Conservation (phyloP, 305 asterid species). For the Petunia hybrid region DNA sequence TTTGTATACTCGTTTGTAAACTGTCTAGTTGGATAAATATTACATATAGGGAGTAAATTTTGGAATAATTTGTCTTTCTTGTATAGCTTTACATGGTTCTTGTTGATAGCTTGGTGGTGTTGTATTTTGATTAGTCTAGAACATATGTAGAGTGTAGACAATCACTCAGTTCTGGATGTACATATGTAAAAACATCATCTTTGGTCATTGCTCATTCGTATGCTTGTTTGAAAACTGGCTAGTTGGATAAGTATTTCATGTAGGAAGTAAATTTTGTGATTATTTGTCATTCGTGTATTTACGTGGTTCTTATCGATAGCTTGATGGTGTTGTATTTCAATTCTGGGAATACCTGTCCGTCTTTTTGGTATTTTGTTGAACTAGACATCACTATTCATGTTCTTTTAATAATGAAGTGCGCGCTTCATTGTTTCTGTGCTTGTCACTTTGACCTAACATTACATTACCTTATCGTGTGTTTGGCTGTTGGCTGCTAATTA, state of each 20-base stretch:
- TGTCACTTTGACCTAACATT: not conserved
- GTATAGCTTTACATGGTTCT: no score
- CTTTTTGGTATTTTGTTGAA: not conserved
- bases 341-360: not conserved
- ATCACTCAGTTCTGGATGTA: no score
- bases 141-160: no score
- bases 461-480: not conserved
- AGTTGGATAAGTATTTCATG: not conserved
- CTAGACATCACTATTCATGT: not conserved
- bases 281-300: not conserved
- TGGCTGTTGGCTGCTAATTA: conserved; percentile 15
- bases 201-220: no score
- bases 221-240: not conserved
- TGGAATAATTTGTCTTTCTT: no score
- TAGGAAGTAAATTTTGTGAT: conserved; percentile 19
- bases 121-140: no score
- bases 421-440: not conserved
- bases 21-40: no score
- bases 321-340: not conserved
- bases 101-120: no score
- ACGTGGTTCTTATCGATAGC: not conserved
- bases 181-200: no score
- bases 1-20: no score
- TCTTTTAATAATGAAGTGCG: not conserved
- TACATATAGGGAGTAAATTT: no score